Percentiles rank a stretch among this genome's conserved stretches.
Conservation (phyloP, 371 early-diverging fungal species). For the Choanephora cucurbitarum region DNA sequence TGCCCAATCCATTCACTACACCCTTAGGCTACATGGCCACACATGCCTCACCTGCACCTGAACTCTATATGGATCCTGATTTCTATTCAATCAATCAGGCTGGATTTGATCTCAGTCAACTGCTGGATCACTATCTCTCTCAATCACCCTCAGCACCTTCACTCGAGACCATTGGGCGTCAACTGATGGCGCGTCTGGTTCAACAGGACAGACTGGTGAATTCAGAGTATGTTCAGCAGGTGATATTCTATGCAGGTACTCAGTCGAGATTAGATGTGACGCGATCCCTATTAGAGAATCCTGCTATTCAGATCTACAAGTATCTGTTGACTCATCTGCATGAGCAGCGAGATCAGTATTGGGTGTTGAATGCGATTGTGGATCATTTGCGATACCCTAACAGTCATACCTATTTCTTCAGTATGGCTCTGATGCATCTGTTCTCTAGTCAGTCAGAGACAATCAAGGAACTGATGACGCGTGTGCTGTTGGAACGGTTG, state of each 20-base stretch:
- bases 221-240: slow-evolving; percentile 8
- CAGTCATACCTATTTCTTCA: slow-evolving; percentile 92
- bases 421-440: slow-evolving; percentile 73
- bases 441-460: slow-evolving; percentile 62
- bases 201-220: background rate
- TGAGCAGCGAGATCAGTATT: slow-evolving; percentile 66
- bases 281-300: slow-evolving; percentile 25
- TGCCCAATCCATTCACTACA: slow-evolving; percentile 97
- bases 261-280: slow-evolving; percentile 25
- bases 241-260: slow-evolving; percentile 36
- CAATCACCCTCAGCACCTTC: background rate
- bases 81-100: slow-evolving; percentile 1
- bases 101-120: slow-evolving; percentile 3
- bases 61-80: slow-evolving; percentile 1
- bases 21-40: slow-evolving; percentile 29
- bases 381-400: slow-evolving; percentile 98
- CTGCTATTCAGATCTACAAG: slow-evolving; percentile 34
- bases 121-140: slow-evolving; percentile 7
- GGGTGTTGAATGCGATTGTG: slow-evolving; percentile 83
- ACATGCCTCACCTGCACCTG: background rate
- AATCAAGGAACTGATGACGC: slow-evolving; percentile 93
- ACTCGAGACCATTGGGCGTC: slow-evolving; percentile 1
- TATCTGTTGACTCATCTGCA: slow-evolving; percentile 21
- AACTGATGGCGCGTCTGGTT: slow-evolving; percentile 1
- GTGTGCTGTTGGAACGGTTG: slow-evolving; percentile 89